Base-by-base conservation (phyloP, 202 grass and related monocot species). In the Tripidium arundinaceum region DNA sequence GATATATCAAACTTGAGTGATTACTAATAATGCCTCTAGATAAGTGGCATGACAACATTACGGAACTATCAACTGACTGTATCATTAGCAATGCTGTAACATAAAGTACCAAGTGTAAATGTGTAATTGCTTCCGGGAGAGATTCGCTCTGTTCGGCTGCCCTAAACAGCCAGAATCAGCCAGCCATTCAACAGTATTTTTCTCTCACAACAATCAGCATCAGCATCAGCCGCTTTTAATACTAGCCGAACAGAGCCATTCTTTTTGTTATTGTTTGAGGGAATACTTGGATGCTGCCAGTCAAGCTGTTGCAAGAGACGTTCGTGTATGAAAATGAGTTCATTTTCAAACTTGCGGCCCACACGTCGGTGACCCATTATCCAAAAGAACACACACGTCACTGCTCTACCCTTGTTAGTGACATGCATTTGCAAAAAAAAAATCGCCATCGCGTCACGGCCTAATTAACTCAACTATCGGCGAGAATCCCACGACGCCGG, bases 401-500 rank as follows among this genome's bases (percentile, higher is more conserved):
- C 42, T 59, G 6, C 68, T 66, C 7, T 28, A 5, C 5, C 12
- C 14, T 38, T 77, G 66, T 74, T 62, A 47, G 60, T 39, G 18
- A 40, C 66, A 68, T 74, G 76, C 68, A 11, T 54, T 25, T 6
- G 29, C 3, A 68, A 79, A 21, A 1, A 69, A 13, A 36, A 76
- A 62, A 39, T 16, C 68, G 10, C 38, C 2, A 9, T 61, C 62
- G 27, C 70, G 8, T 55, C 64, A 49, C 59, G 36, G 7, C 41
- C 62, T 85, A 79, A 36, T 36, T 4, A 5, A 22, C 41, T 34
- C 25, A 26, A 27, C 75, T 85, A 89, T 72, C 50, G 72, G 43
- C 57, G 64, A 24, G 82, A 77, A 45, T 84, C 55, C 36, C 19
- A 85, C 12, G 82, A 85, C 55, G 57, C 57, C 36, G 87, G 87